Conservation (phyloP, 495 filamentous ascomycete genomes). For the Wilcoxina mikolae region DNA sequence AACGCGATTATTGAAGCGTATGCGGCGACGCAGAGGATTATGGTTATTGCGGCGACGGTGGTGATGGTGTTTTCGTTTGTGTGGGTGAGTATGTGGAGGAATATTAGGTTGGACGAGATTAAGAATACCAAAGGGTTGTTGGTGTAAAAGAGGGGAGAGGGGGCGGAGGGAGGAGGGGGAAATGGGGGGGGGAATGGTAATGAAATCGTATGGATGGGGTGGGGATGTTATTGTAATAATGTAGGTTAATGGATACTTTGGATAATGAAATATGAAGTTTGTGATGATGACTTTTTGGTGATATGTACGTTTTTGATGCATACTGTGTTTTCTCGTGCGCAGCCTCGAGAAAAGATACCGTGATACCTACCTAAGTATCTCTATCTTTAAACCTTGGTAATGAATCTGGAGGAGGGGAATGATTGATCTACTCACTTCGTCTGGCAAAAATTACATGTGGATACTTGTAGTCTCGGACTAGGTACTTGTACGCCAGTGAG, state of each 20-base stretch:
- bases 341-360: too few relatives aligned
- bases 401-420: too few relatives aligned
- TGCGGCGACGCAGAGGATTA: constrained; percentile 39
- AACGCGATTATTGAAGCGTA: constrained; percentile 44
- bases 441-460: neutral
- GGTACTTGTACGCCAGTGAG: too few relatives aligned
- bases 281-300: neutral
- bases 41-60: constrained; percentile 39
- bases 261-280: neutral
- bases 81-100: constrained; percentile 37
- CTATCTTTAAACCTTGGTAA: too few relatives aligned
- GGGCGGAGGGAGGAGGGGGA: neutral
- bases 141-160: too few relatives aligned
- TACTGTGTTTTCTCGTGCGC: neutral
- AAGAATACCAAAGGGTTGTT: constrained; percentile 37
- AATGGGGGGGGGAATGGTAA: neutral
- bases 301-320: neutral
- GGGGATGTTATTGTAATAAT: neutral
- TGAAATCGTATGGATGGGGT: neutral
- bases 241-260: neutral
- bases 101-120: constrained; percentile 42
- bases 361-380: too few relatives aligned
- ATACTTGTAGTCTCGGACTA: too few relatives aligned
- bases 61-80: constrained; percentile 38
- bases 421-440: neutral